These are phyloP conservation scores for Didymella pinodella DNA, from an alignment of 2,329 filamentous ascomycete species.

Conservation along the genomic window DNA sequence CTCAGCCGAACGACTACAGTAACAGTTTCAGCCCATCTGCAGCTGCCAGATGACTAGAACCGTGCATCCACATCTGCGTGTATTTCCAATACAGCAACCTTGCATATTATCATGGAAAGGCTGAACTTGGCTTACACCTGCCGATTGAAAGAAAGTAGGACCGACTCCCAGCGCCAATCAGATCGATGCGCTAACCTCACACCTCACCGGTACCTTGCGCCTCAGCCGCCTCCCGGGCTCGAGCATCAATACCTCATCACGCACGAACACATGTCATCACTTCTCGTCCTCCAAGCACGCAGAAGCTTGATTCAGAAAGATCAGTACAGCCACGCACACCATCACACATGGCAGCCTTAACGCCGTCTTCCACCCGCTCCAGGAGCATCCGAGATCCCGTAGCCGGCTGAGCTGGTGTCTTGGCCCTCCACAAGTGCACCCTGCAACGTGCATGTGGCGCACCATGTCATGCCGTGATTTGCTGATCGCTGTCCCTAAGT, in stretches of 20 bases:
- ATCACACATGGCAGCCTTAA: neutral
- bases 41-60: no score
- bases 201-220: conserved; percentile 1
- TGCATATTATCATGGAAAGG: neutral
- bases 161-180: conserved; percentile 1
- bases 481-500: conserved; percentile 9
- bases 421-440: conserved; percentile 16
- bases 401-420: conserved; percentile 19
- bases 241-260: neutral
- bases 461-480: conserved; percentile 1
- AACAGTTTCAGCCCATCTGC: no score
- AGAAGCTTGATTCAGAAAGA: neutral
- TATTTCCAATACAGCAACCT: neutral
- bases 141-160: neutral
- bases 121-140: conserved; percentile 3
- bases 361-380: conserved; percentile 1
- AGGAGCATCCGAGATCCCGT: conserved; percentile 9
- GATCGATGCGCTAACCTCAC: neutral
- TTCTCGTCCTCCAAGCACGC: neutral
- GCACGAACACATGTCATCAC: neutral
- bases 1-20: no score
- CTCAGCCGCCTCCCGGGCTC: conserved; percentile 8
- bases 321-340: conserved; percentile 1
- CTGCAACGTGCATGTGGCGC: conserved; percentile 7
- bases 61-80: no score